Evolutionary conservation across 306 rosid genomes (phyloP).

Genomic region (Lablab purpureus): DNA sequence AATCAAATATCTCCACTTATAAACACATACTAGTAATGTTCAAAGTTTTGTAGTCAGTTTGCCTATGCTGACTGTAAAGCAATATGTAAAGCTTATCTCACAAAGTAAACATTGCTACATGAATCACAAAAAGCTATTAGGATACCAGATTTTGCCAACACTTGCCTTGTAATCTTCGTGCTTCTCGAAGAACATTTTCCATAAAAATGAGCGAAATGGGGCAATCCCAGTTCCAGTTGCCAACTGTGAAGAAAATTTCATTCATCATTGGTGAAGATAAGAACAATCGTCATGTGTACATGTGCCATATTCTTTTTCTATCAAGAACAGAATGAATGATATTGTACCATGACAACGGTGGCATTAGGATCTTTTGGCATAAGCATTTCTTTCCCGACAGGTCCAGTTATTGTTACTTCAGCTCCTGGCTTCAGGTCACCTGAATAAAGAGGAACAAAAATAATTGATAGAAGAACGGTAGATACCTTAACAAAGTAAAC

Average conservation of each 20-base stretch:
- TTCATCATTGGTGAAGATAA: conserved; percentile 33
- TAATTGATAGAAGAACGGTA: conserved; percentile 3
- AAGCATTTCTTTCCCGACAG: conserved; percentile 94
- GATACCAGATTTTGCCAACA: neutral
- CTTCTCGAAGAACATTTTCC: conserved; percentile 95
- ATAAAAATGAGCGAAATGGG: conserved; percentile 83
- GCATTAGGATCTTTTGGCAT: conserved; percentile 95
- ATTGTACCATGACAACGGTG: conserved; percentile 72
- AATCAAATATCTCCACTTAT: neutral
- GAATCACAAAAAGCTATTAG: neutral
- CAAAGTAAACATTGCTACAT: neutral
- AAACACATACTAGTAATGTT: neutral
- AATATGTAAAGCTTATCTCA: neutral
- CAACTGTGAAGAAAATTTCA: conserved; percentile 58
- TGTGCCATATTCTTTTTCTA: neutral
- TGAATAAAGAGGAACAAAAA: conserved; percentile 37
- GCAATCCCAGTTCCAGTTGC: conserved; percentile 96
- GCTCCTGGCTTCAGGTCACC: conserved; percentile 91
- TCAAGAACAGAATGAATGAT: conserved; percentile 4
- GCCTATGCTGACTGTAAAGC: neutral
- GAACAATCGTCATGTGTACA: neutral
- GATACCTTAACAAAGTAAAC: neutral
- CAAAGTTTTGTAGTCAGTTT: neutral
- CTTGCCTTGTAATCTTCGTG: conserved; percentile 80
- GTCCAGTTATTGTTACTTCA: conserved; percentile 82